Percentiles rank a stretch among this genome's conserved stretches.
phyloP scores from a whole-genome alignment of 345 rosid species.

The Hevea brasiliensis region DNA sequence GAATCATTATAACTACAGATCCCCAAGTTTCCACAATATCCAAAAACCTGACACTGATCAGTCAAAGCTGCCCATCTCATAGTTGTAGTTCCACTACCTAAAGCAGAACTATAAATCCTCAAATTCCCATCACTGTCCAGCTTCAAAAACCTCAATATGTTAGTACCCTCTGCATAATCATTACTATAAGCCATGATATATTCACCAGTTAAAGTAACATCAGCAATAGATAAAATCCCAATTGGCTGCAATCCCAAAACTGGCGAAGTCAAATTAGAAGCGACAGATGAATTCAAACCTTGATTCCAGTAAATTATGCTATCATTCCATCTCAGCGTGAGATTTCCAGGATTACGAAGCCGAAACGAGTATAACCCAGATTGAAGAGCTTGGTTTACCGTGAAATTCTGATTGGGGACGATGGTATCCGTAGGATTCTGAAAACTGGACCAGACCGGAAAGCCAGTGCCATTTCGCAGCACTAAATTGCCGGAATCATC shows the following conservation, averaged over 20 bases:
- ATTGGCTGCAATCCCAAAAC: conserved; percentile 37
- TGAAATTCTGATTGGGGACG: conserved; percentile 52
- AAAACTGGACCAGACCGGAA: conserved; percentile 59
- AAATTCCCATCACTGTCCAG: conserved; percentile 64
- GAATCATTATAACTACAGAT: conserved; percentile 53
- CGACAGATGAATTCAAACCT: conserved; percentile 48
- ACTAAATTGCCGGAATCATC: conserved; percentile 51
- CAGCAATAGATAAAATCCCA: conserved; percentile 50
- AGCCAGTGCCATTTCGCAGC: conserved; percentile 22
- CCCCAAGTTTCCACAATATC: conserved; percentile 66
- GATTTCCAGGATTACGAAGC: conserved; percentile 40
- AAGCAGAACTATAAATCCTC: conserved; percentile 48
- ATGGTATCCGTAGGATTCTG: conserved; percentile 46
- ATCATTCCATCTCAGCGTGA: conserved; percentile 54
- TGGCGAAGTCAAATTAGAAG: conserved; percentile 46
- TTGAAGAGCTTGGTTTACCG: conserved; percentile 20
- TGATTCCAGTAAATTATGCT: conserved; percentile 45
- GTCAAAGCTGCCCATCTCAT: conserved; percentile 54
- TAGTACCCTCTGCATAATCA: conserved; percentile 55
- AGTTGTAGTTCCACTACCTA: conserved; percentile 26
- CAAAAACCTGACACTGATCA: conserved; percentile 66
- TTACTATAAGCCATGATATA: conserved; percentile 46
- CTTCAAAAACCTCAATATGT: conserved; percentile 53
- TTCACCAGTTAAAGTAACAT: conserved; percentile 26
- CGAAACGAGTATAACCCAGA: conserved; percentile 53